phyloP scores from a whole-genome alignment of 2,329 filamentous ascomycete genomes.

The Aspergillus costaricaensis region DNA sequence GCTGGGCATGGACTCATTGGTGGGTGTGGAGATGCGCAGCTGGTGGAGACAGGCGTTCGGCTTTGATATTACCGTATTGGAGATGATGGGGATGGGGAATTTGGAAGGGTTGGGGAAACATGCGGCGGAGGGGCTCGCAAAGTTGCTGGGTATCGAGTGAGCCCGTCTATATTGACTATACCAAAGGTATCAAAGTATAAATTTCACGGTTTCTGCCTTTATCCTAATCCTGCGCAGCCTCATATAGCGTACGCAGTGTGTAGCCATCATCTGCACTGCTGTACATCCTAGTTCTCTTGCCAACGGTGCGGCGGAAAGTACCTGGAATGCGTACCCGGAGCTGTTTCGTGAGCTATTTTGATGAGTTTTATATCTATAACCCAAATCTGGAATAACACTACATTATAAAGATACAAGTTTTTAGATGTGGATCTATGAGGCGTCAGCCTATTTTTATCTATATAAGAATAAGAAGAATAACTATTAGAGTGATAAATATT shows the following conservation, averaged over 20 bases:
- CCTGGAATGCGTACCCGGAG: too few relatives aligned
- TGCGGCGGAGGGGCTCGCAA: not conserved
- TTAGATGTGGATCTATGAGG: too few relatives aligned
- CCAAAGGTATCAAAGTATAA: not conserved
- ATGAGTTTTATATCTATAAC: too few relatives aligned
- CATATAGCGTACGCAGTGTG: not conserved
- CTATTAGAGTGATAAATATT: too few relatives aligned
- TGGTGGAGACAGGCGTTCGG: slow-evolving; percentile 25
- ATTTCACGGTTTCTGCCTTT: not conserved
- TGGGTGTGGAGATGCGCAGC: slow-evolving; percentile 31
- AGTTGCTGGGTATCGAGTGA: not conserved
- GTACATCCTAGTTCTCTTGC: not conserved
- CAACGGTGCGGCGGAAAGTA: not conserved
- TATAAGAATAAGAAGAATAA: too few relatives aligned
- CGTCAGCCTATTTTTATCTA: too few relatives aligned
- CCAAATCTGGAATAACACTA: too few relatives aligned
- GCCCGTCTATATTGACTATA: not conserved
- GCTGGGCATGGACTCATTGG: slow-evolving; percentile 32
- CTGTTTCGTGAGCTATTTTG: not conserved
- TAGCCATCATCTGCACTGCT: not conserved
- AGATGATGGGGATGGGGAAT: slow-evolving; percentile 22
- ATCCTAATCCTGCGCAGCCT: not conserved
- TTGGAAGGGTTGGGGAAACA: slow-evolving; percentile 2
- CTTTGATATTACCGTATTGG: slow-evolving; percentile 30
- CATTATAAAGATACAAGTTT: too few relatives aligned